Base-by-base conservation (phyloP, 2,329 filamentous ascomycete genomes). In the Aspergillus brunneoviolaceus region DNA sequence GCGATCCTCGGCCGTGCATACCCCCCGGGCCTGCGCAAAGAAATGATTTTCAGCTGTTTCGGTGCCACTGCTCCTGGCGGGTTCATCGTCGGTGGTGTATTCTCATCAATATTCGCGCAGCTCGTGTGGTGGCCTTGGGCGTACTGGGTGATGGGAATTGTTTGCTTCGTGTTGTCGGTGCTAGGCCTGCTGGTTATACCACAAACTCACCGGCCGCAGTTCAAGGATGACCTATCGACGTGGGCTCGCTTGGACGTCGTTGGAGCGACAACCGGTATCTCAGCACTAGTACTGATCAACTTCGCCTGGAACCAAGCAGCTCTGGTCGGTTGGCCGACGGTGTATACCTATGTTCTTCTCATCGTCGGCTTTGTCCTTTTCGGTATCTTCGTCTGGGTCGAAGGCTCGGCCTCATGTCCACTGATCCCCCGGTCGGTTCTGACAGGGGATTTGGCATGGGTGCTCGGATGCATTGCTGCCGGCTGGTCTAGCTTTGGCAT, bases 291-390 rank as follows among this genome's bases (percentile, higher is more conserved):
- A 0, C 77, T 89, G n/a, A 81, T 89, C 75, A 88, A 88, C 69
- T 85, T 89, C 65, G 84, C 86, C 0, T 89, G 85, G 84, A 89
- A 87, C 60, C 85, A 89, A 68, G 86, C 84, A 0, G 81, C 84
- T 0, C 76, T 84, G 1, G 82, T 80, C 1, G 85, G 85, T 1
- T 89, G 87, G 87, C 65, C 74, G 1, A 76, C 78, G 9, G 76
- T 84, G 0, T 85, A 85, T 57, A 78, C 86, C 23, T 82, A 84
- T 60, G 75, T 82, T 0, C 73, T 83, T 0, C 76, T 90, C 0
- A 81, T 88, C 35, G 61, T 87, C 3, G 86, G 87, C 0, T 60
- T 85, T 2, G 25, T 86, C 0, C 72, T 89, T 3, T 72, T 87
- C 2, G 74, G 70, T 0, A 66, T 79, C 2, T 90, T 90, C 67